These are phyloP conservation scores for Oleoguttula mirabilis DNA, from an alignment of 495 filamentous ascomycete species.

Conservation along the genomic window DNA sequence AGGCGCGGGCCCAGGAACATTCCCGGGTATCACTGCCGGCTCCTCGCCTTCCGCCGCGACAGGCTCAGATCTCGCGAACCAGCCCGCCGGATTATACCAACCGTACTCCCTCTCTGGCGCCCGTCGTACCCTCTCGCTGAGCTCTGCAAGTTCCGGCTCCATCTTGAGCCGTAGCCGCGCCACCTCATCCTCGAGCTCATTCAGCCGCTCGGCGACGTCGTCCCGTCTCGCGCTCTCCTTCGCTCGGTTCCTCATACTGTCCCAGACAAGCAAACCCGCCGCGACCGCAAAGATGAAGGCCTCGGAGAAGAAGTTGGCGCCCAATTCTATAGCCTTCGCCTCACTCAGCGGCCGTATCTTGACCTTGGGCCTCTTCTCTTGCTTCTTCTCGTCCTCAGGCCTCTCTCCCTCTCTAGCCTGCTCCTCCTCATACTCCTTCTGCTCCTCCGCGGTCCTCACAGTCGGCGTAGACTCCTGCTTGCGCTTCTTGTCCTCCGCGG, in stretches of 20 bases:
- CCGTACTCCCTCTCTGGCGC: constrained; percentile 1
- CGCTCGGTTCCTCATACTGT: constrained; percentile 58
- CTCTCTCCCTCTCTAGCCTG: constrained; percentile 37
- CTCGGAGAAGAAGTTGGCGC: constrained; percentile 90
- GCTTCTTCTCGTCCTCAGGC: constrained; percentile 38
- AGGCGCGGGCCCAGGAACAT: constrained; percentile 9
- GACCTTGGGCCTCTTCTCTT: constrained; percentile 15
- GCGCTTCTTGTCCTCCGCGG: constrained; percentile 37
- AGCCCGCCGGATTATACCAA: constrained; percentile 19
- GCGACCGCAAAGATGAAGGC: constrained; percentile 78
- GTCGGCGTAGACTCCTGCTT: constrained; percentile 64
- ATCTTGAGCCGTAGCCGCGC: constrained; percentile 40
- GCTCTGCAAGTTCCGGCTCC: constrained; percentile 43
- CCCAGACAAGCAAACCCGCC: constrained; percentile 64
- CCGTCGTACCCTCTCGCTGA: constrained; percentile 42
- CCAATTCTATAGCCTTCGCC: constrained; percentile 85
- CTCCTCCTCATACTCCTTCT: constrained; percentile 37
- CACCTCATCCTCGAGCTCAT: constrained; percentile 44
- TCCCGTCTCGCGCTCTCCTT: constrained; percentile 70
- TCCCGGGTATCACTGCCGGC: constrained; percentile 6
- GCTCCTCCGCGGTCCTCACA: constrained; percentile 66
- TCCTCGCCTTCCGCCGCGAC: constrained; percentile 8
- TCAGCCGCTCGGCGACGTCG: constrained; percentile 54
- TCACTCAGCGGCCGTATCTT: constrained; percentile 72
- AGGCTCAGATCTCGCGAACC: constrained; percentile 14